Evolutionary conservation across 768 basidiomycete species (phyloP).

Genomic region (Lactarius indigo): DNA sequence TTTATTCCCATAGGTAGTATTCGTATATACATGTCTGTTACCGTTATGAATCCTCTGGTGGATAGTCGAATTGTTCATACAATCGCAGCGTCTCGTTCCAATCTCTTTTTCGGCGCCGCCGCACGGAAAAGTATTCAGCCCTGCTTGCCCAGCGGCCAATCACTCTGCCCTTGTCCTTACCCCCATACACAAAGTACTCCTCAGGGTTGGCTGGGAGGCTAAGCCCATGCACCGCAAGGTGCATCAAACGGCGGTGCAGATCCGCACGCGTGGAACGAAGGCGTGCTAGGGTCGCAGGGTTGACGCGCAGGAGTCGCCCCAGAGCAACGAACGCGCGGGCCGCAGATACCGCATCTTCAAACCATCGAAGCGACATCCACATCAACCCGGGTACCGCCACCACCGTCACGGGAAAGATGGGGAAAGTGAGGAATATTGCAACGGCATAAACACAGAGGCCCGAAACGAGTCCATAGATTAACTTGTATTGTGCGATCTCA

Average conservation of each 20-base stretch:
- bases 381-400: conserved; percentile 67
- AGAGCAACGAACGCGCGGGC: conserved; percentile 71
- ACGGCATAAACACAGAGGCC: conserved; percentile 65
- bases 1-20: conserved; percentile 6
- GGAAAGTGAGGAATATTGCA: conserved; percentile 56
- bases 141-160: conserved; percentile 65
- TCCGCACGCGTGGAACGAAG: conserved; percentile 53
- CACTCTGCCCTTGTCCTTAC: conserved; percentile 68
- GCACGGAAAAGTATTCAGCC: conserved; percentile 75
- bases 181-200: conserved; percentile 56
- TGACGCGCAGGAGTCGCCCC: conserved; percentile 57
- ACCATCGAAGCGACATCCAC: conserved; percentile 90
- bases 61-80: conserved; percentile 82
- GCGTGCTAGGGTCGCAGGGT: conserved; percentile 50
- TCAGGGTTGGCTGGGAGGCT: conserved; percentile 71
- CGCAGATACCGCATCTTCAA: conserved; percentile 78
- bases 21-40: conserved; percentile 11
- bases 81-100: conserved; percentile 85
- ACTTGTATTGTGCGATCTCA: conserved; percentile 87
- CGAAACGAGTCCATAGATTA: conserved; percentile 75
- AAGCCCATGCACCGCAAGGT: conserved; percentile 53
- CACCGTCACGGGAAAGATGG: conserved; percentile 53
- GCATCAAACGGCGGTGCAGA: conserved; percentile 63
- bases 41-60: conserved; percentile 45
- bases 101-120: conserved; percentile 75